Conservation (phyloP, 2,329 filamentous ascomycete genomes). For the Colletotrichum sp. region DNA sequence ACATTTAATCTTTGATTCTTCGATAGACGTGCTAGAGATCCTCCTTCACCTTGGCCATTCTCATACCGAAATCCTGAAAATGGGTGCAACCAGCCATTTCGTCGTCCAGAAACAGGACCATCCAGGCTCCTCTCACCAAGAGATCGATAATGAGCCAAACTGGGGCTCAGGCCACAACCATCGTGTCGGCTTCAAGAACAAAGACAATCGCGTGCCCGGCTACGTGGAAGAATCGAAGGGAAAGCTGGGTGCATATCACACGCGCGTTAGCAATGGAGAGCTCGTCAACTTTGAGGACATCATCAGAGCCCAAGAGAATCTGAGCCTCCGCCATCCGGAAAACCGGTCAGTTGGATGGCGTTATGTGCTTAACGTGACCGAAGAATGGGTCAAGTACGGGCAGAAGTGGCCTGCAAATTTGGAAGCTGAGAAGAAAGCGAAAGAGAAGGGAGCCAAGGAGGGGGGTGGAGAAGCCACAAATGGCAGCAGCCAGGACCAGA, state of each 20-base stretch:
- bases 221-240: constrained; percentile 15
- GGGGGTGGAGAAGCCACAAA: constrained; percentile 17
- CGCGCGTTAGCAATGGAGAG: constrained; percentile 25
- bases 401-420: constrained; percentile 54
- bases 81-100: constrained; percentile 14
- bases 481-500: neutral
- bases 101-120: constrained; percentile 25
- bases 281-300: constrained; percentile 44
- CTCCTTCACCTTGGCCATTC: too few species aligned
- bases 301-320: constrained; percentile 39
- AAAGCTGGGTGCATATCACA: neutral
- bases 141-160: constrained; percentile 47
- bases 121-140: constrained; percentile 41
- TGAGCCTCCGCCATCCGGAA: constrained; percentile 47
- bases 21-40: too few species aligned
- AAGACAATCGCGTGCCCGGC: constrained; percentile 39
- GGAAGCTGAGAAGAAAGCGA: constrained; percentile 28
- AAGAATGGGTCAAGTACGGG: constrained; percentile 52
- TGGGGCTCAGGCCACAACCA: constrained; percentile 43
- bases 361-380: constrained; percentile 52
- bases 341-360: constrained; percentile 52
- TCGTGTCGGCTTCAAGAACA: constrained; percentile 42
- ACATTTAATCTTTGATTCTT: too few species aligned
- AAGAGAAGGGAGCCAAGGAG: constrained; percentile 13
- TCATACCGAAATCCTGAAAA: neutral